Percentiles rank a stretch among this genome's conserved stretches.
Evolutionary conservation across 108 stramenopile genomes (phyloP).

Genomic region (Cyclotella distinguenda): DNA sequence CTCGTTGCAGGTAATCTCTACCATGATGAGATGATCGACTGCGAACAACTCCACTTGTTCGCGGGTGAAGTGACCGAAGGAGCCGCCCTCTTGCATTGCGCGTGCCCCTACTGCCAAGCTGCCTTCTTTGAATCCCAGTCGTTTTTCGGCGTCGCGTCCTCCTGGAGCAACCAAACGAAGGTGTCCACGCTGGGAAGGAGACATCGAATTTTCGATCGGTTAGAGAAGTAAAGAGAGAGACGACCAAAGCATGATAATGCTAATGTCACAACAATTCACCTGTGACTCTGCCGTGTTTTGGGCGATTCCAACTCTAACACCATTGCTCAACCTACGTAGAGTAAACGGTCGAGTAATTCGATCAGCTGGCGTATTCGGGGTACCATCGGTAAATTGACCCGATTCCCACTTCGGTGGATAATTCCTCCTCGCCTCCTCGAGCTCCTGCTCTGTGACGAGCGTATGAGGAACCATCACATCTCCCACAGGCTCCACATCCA

Average conservation of each 20-base stretch:
- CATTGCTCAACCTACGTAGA: slow-evolving; percentile 80
- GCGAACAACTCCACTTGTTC: slow-evolving; percentile 98
- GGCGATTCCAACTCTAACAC: slow-evolving; percentile 82
- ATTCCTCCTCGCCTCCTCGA: slow-evolving; percentile 57
- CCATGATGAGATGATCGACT: slow-evolving; percentile 97
- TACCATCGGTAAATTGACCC: slow-evolving; percentile 84
- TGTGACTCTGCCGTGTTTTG: slow-evolving; percentile 85
- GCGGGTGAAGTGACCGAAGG: slow-evolving; percentile 91
- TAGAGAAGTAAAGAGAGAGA: too few relatives aligned
- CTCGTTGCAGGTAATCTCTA: slow-evolving; percentile 94
- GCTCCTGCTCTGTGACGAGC: slow-evolving; percentile 70
- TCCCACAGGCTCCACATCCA: slow-evolving; percentile 81
- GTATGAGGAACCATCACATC: slow-evolving; percentile 86
- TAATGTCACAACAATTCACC: too few relatives aligned
- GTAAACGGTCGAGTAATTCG: slow-evolving; percentile 85
- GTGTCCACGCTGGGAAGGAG: slow-evolving; percentile 60
- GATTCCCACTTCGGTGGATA: slow-evolving; percentile 73
- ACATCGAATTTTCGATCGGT: too few relatives aligned
- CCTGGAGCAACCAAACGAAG: slow-evolving; percentile 90
- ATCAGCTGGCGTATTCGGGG: slow-evolving; percentile 84
- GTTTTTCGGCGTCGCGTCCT: slow-evolving; percentile 88
- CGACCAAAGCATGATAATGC: too few relatives aligned
- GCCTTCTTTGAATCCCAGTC: slow-evolving; percentile 76
- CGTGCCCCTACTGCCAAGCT: slow-evolving; percentile 91
- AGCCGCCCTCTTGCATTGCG: slow-evolving; percentile 98